Evolutionary conservation across 495 filamentous ascomycete genomes (phyloP).

Genomic region (Darksidea phi): DNA sequence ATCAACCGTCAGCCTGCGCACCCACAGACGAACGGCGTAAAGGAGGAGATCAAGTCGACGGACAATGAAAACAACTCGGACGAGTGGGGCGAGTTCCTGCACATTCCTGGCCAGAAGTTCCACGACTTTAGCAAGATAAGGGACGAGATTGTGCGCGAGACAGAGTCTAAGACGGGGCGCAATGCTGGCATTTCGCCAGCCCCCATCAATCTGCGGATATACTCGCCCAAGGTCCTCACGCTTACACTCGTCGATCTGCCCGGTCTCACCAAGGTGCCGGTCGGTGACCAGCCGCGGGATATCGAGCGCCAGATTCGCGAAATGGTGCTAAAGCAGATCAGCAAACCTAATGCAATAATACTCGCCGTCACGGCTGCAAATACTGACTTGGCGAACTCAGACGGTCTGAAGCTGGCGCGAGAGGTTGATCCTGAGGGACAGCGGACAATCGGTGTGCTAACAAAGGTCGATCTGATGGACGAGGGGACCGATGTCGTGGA

Average conservation of each 20-base stretch:
- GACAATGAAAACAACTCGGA: slow-evolving; percentile 88
- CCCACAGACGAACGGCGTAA: slow-evolving; percentile 71
- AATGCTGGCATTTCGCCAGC: slow-evolving; percentile 96
- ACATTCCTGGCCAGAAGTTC: slow-evolving; percentile 98
- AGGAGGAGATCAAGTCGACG: slow-evolving; percentile 64
- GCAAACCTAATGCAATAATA: slow-evolving; percentile 97
- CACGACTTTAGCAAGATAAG: slow-evolving; percentile 99
- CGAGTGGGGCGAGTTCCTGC: slow-evolving; percentile 98
- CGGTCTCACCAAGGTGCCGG: slow-evolving; percentile 95
- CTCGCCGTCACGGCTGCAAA: slow-evolving; percentile 95
- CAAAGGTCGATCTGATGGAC: slow-evolving; percentile 99
- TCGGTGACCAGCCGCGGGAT: slow-evolving; percentile 97
- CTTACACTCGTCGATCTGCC: slow-evolving; percentile 97
- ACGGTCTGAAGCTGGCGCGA: slow-evolving; percentile 92
- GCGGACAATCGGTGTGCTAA: slow-evolving; percentile 96
- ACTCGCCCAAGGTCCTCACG: slow-evolving; percentile 96
- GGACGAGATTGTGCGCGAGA: slow-evolving; percentile 96
- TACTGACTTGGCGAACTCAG: slow-evolving; percentile 96
- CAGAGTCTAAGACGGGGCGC: slow-evolving; percentile 89
- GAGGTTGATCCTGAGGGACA: slow-evolving; percentile 98
- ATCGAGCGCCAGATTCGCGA: slow-evolving; percentile 97
- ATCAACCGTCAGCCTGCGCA: slow-evolving; percentile 74
- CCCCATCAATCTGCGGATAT: slow-evolving; percentile 96
- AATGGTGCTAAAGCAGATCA: slow-evolving; percentile 98
- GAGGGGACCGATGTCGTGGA: slow-evolving; percentile 98